Evolutionary conservation across 768 basidiomycete genomes (phyloP).

Genomic region (Mycena floridula): DNA sequence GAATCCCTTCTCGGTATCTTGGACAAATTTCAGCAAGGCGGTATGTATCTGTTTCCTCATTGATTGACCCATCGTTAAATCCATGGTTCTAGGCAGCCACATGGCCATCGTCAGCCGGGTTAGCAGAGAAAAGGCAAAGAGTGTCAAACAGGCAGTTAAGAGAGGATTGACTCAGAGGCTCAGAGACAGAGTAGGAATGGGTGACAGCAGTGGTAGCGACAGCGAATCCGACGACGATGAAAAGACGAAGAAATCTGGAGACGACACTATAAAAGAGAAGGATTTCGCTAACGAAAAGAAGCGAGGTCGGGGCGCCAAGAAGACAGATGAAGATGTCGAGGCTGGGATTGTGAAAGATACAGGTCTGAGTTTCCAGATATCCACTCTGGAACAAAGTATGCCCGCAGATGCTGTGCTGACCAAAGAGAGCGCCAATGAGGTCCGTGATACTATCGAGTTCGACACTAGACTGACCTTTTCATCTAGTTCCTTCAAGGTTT

Average conservation of each 20-base stretch:
- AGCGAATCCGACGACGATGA: conserved; percentile 10
- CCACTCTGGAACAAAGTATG: conserved; percentile 51
- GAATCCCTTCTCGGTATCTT: conserved; percentile 80
- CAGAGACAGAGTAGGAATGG: conserved; percentile 68
- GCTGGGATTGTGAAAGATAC: background rate
- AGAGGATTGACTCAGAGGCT: conserved; percentile 74
- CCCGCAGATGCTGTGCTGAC: conserved; percentile 63
- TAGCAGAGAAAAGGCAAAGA: conserved; percentile 64
- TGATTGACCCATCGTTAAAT: too few relatives aligned
- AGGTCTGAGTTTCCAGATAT: conserved; percentile 14
- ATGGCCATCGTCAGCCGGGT: conserved; percentile 88
- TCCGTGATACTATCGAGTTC: conserved; percentile 14
- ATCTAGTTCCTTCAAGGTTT: conserved; percentile 49
- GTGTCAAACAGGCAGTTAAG: conserved; percentile 81
- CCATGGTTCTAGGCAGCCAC: too few relatives aligned
- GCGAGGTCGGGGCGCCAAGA: background rate
- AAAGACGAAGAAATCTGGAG: background rate
- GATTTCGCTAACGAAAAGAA: conserved; percentile 6
- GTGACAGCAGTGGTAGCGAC: conserved; percentile 28
- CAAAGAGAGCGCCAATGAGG: conserved; percentile 48
- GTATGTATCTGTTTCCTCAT: too few relatives aligned
- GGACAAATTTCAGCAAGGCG: conserved; percentile 86
- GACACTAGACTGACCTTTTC: background rate
- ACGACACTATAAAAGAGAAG: conserved; percentile 9
- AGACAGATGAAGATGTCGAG: conserved; percentile 1